These are phyloP conservation scores for Lanzia echinophila DNA, from an alignment of 2,329 filamentous ascomycete genomes.

Conservation along the genomic window DNA sequence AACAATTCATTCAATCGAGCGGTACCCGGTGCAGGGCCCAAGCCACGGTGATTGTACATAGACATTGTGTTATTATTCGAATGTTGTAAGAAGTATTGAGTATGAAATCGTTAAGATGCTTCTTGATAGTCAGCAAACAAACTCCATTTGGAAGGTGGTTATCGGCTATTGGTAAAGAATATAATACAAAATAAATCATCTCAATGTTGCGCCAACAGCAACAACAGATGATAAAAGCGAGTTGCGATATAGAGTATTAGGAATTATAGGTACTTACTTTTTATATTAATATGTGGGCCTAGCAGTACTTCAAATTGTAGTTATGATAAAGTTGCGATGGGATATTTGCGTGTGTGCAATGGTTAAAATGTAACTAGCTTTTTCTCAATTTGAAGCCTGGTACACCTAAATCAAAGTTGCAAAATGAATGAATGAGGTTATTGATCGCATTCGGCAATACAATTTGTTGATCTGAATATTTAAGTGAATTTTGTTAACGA, in stretches of 20 bases:
- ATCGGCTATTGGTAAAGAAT: background rate
- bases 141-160: background rate
- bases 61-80: constrained; percentile 41
- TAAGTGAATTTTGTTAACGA: background rate
- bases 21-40: constrained; percentile 61
- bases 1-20: constrained; percentile 81
- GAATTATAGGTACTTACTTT: background rate
- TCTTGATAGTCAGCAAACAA: background rate
- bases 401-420: background rate
- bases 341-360: background rate
- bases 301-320: background rate
- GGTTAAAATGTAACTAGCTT: background rate
- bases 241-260: too few species aligned
- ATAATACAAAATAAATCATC: background rate
- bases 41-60: constrained; percentile 89
- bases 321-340: background rate
- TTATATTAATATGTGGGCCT: background rate
- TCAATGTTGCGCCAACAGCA: background rate
- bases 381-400: too few species aligned
- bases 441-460: constrained; percentile 4
- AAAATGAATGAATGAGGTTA: constrained; percentile 3
- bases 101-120: background rate
- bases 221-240: background rate
- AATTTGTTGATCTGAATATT: background rate
- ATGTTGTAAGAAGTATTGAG: background rate